A percentile compares a stretch with the other conserved stretches of the same genome.
These are phyloP conservation scores for Canavalia ensiformis DNA, from an alignment of 306 rosid species.

Conservation along the genomic window DNA sequence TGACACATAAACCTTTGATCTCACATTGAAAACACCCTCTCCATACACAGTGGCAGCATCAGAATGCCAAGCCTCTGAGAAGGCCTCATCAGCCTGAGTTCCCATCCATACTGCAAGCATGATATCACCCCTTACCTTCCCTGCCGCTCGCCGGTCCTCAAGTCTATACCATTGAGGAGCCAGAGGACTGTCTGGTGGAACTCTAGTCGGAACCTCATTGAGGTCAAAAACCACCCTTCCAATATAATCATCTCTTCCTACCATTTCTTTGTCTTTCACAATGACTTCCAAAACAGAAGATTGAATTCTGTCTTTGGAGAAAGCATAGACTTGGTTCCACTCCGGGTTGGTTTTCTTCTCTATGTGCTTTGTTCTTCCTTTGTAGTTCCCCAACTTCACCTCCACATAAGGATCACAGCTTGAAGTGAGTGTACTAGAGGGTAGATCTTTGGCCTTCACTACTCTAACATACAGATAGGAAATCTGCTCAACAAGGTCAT, in stretches of 20 bases:
- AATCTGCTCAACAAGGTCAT: slow-evolving; percentile 94
- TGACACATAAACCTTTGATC: slow-evolving; percentile 95
- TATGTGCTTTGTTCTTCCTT: slow-evolving; percentile 81
- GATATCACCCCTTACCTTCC: slow-evolving; percentile 84
- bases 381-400: slow-evolving; percentile 88
- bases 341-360: slow-evolving; percentile 87
- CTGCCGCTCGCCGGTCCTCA: slow-evolving; percentile 75
- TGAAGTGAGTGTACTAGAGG: slow-evolving; percentile 67
- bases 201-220: slow-evolving; percentile 90
- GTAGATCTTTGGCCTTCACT: slow-evolving; percentile 83
- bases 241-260: slow-evolving; percentile 88
- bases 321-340: slow-evolving; percentile 96
- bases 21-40: slow-evolving; percentile 77
- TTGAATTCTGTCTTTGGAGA: slow-evolving; percentile 87
- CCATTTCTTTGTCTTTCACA: slow-evolving; percentile 85
- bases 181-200: slow-evolving; percentile 93
- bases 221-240: slow-evolving; percentile 87
- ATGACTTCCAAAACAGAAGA: slow-evolving; percentile 84
- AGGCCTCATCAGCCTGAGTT: slow-evolving; percentile 96
- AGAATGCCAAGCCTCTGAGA: slow-evolving; percentile 95
- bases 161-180: slow-evolving; percentile 97
- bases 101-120: slow-evolving; percentile 99
- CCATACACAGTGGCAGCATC: slow-evolving; percentile 88
- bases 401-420: slow-evolving; percentile 94
- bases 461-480: slow-evolving; percentile 82